These are phyloP conservation scores for Albophoma yamanashiensis DNA, from an alignment of 2,329 filamentous ascomycete genomes.

Conservation along the genomic window DNA sequence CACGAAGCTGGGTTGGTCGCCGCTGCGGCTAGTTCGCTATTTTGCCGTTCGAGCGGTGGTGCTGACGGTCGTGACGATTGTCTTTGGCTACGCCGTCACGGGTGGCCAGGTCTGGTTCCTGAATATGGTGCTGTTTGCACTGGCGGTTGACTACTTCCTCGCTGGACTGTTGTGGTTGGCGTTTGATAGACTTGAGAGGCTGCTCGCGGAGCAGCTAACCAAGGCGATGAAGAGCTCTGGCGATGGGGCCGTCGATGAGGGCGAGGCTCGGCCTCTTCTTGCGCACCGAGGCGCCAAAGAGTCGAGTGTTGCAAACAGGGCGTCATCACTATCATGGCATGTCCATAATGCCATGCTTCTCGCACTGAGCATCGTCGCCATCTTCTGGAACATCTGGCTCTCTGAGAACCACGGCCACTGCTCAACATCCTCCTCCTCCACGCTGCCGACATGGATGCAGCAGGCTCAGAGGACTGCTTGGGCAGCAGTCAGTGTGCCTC, in stretches of 20 bases:
- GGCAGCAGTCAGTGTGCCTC: slow-evolving; percentile 2
- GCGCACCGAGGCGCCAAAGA: not conserved
- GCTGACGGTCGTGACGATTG: slow-evolving; percentile 20
- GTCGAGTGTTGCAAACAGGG: not conserved
- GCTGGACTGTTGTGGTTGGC: slow-evolving; percentile 29
- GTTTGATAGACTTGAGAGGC: slow-evolving; percentile 22
- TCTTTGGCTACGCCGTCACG: slow-evolving; percentile 20
- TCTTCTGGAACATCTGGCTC: slow-evolving; percentile 37
- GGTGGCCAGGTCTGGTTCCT: slow-evolving; percentile 27
- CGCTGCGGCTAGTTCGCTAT: slow-evolving; percentile 22
- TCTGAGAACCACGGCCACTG: slow-evolving; percentile 29
- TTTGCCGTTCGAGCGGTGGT: slow-evolving; percentile 25
- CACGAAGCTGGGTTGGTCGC: slow-evolving; percentile 26
- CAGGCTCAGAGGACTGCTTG: not conserved
- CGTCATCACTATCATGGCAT: slow-evolving; percentile 25
- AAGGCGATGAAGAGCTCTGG: slow-evolving; percentile 3
- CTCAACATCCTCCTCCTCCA: not conserved
- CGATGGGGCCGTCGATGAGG: slow-evolving; percentile 7
- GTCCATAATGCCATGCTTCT: slow-evolving; percentile 26
- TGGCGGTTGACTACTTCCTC: slow-evolving; percentile 34
- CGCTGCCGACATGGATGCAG: not conserved
- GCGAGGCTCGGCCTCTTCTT: slow-evolving; percentile 21
- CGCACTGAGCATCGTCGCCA: slow-evolving; percentile 22
- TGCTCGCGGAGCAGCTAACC: slow-evolving; percentile 16
- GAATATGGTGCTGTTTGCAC: slow-evolving; percentile 31